A percentile compares a stretch with the other conserved stretches of the same genome.
These are phyloP conservation scores for Phallus indusiatus DNA, from an alignment of 768 basidiomycete genomes.

Conservation along the genomic window DNA sequence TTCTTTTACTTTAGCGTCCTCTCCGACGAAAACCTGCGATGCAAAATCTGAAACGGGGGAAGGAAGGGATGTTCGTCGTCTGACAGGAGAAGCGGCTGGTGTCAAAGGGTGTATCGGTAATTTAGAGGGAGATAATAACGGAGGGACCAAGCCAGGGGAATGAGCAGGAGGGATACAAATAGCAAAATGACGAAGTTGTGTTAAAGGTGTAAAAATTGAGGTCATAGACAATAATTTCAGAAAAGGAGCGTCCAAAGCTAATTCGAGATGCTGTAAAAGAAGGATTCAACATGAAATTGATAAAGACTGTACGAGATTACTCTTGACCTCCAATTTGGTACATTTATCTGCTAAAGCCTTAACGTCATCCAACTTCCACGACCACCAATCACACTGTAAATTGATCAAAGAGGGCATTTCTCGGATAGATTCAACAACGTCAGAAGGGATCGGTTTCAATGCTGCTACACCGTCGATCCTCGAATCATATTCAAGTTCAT, in stretches of 20 bases:
- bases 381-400: constrained; percentile 34
- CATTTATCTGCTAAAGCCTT: constrained; percentile 26
- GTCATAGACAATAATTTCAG: constrained; percentile 25
- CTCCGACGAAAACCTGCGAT: constrained; percentile 13
- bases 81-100: constrained; percentile 23
- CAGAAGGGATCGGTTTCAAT: constrained; percentile 23
- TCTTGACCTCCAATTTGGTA: constrained; percentile 21
- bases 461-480: constrained; percentile 21
- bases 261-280: constrained; percentile 17
- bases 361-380: constrained; percentile 24
- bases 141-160: constrained; percentile 24
- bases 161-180: constrained; percentile 23
- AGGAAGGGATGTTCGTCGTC: constrained; percentile 20
- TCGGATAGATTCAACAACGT: constrained; percentile 21
- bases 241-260: constrained; percentile 29
- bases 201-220: constrained; percentile 22
- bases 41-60: constrained; percentile 19
- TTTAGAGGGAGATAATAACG: constrained; percentile 12
- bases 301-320: too few species aligned
- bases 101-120: constrained; percentile 20
- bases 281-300: background rate
- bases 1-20: constrained; percentile 16
- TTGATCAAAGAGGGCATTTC: constrained; percentile 17
- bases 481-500: constrained; percentile 14
- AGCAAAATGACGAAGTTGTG: constrained; percentile 22